Percentiles rank a stretch among this genome's conserved stretches.
Conservation (phyloP, 306 rosid species). For the Albizia julibrissin region DNA sequence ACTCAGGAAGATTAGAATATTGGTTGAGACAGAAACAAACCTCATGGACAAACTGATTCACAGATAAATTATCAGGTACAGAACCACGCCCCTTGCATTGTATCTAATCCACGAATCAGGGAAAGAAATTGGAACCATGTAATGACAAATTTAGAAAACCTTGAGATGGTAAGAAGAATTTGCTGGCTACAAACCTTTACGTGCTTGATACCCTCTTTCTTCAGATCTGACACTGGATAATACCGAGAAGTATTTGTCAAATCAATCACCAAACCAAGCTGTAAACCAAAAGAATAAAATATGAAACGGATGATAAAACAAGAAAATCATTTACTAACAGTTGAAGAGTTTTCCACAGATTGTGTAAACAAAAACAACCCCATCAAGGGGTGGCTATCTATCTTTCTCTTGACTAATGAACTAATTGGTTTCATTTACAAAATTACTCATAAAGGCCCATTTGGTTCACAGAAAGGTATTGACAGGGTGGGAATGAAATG, state of each 20-base stretch:
- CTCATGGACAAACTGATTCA: slow-evolving; percentile 90
- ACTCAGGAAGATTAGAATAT: slow-evolving; percentile 18
- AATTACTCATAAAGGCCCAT: slow-evolving; percentile 16
- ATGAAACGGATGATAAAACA: slow-evolving; percentile 21
- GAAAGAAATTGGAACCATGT: slow-evolving; percentile 13
- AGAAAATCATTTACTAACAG: not conserved
- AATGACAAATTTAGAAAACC: slow-evolving; percentile 17
- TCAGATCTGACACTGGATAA: slow-evolving; percentile 78
- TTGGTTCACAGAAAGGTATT: not conserved
- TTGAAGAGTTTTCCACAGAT: not conserved
- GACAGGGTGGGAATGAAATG: not conserved
- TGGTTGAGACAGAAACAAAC: slow-evolving; percentile 53
- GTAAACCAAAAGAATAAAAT: slow-evolving; percentile 46
- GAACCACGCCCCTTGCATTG: slow-evolving; percentile 94
- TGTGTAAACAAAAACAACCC: slow-evolving; percentile 6
- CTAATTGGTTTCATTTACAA: not conserved
- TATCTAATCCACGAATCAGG: slow-evolving; percentile 62
- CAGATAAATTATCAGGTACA: slow-evolving; percentile 87
- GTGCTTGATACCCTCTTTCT: slow-evolving; percentile 96
- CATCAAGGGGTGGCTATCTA: not conserved
- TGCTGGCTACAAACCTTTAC: slow-evolving; percentile 65
- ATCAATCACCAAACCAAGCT: slow-evolving; percentile 99
- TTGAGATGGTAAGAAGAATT: slow-evolving; percentile 23
- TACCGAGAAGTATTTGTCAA: slow-evolving; percentile 91
- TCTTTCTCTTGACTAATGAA: not conserved